A percentile compares a stretch with the other conserved stretches of the same genome.
These are phyloP conservation scores for Anaeramoeba flamelloides DNA, from an alignment of 78 protist genomes.

Conservation along the genomic window DNA sequence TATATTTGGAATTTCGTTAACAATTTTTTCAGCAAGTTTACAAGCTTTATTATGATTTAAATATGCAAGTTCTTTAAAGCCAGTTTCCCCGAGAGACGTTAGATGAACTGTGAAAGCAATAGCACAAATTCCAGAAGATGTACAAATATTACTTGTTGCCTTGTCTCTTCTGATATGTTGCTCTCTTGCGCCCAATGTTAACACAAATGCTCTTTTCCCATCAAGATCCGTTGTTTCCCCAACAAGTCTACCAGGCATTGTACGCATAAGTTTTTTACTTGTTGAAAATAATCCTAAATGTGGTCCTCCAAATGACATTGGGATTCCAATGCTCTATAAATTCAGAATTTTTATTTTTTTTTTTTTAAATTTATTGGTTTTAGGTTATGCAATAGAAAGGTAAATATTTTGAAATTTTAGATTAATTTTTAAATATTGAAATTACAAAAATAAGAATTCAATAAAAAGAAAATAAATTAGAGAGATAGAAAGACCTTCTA, in stretches of 20 bases:
- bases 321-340: no score
- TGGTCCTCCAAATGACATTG: slow-evolving; percentile 21
- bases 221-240: slow-evolving; percentile 17
- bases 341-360: no score
- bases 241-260: slow-evolving; percentile 26
- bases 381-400: no score
- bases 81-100: slow-evolving; percentile 9
- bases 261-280: not conserved
- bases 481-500: no score
- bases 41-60: not conserved
- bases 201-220: slow-evolving; percentile 7
- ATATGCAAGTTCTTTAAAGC: slow-evolving; percentile 3
- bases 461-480: no score
- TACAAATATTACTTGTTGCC: slow-evolving; percentile 27
- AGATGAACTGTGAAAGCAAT: slow-evolving; percentile 7
- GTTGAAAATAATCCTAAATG: slow-evolving; percentile 10
- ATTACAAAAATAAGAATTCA: no score
- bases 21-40: not conserved
- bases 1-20: not conserved
- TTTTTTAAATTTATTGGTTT: no score
- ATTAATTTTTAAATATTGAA: no score
- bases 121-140: slow-evolving; percentile 11
- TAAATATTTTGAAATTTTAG: no score
- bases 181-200: slow-evolving; percentile 16
- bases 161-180: slow-evolving; percentile 20